Evolutionary conservation across 2,329 filamentous ascomycete genomes (phyloP).

Genomic region (Fusarium falciforme): DNA sequence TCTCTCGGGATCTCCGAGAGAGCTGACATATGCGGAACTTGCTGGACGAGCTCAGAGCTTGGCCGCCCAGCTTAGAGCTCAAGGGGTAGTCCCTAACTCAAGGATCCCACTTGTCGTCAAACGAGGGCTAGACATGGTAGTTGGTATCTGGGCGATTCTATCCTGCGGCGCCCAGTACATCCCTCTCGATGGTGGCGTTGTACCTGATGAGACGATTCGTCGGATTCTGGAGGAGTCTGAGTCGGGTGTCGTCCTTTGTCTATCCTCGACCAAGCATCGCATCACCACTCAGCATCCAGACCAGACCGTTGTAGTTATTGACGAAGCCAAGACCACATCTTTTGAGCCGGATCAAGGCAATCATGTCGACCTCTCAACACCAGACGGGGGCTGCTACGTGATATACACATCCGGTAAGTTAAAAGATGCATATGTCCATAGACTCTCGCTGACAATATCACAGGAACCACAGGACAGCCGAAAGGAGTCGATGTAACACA

Average conservation of each 20-base stretch:
- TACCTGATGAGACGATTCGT: conserved; percentile 59
- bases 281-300: conserved; percentile 43
- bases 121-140: conserved; percentile 66
- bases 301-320: conserved; percentile 44
- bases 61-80: conserved; percentile 51
- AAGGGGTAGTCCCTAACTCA: conserved; percentile 57
- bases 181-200: conserved; percentile 67
- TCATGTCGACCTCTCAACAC: conserved; percentile 48
- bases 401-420: conserved; percentile 66
- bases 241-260: conserved; percentile 59
- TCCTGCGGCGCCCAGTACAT: conserved; percentile 70
- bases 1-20: conserved; percentile 44
- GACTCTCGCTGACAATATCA: conserved; percentile 1
- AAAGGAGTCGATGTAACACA: conserved; percentile 71
- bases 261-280: conserved; percentile 52
- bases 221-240: conserved; percentile 62
- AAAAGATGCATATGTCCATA: background rate
- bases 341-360: conserved; percentile 6
- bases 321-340: conserved; percentile 30
- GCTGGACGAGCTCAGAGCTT: conserved; percentile 56
- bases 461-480: conserved; percentile 65
- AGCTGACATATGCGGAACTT: conserved; percentile 59
- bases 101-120: conserved; percentile 66
- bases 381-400: conserved; percentile 57
- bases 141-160: conserved; percentile 67